Evolutionary conservation across 495 filamentous ascomycete species (phyloP).

Genomic region (Extremus antarcticus): DNA sequence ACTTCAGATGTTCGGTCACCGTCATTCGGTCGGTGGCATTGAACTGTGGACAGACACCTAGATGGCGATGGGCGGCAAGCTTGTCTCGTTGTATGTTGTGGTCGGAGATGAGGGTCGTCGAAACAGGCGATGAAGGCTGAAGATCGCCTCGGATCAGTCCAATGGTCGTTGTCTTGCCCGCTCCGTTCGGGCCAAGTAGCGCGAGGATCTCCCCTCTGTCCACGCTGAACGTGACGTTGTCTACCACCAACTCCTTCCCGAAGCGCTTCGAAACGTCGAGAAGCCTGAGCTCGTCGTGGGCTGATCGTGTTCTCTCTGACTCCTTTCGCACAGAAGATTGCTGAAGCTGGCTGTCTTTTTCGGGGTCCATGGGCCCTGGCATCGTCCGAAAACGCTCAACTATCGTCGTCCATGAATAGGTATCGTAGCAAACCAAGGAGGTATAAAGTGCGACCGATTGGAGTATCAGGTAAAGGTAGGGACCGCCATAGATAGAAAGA

Average conservation of each 20-base stretch:
- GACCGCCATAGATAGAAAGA: conserved; percentile 63
- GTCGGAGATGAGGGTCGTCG: conserved; percentile 63
- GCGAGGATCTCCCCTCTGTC: conserved; percentile 70
- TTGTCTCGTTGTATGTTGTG: conserved; percentile 54
- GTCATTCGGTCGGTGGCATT: conserved; percentile 57
- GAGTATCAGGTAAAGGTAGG: conserved; percentile 62
- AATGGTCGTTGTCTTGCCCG: conserved; percentile 80
- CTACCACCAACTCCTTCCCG: conserved; percentile 55
- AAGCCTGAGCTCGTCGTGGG: conserved; percentile 60
- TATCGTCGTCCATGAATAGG: conserved; percentile 33
- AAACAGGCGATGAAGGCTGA: conserved; percentile 42
- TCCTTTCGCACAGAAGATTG: conserved; percentile 31
- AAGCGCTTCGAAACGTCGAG: conserved; percentile 70
- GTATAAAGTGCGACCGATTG: conserved; percentile 58
- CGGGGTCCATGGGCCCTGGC: not conserved
- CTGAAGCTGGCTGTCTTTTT: not conserved
- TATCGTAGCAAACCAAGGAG: conserved; percentile 58
- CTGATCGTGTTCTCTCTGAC: conserved; percentile 34
- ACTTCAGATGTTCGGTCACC: conserved; percentile 57
- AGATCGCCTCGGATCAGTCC: conserved; percentile 72
- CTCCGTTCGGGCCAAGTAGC: conserved; percentile 76
- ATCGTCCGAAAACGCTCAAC: not conserved
- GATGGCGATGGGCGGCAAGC: conserved; percentile 53
- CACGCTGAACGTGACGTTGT: conserved; percentile 72
- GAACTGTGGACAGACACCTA: conserved; percentile 72